Evolutionary conservation across 2,329 filamentous ascomycete genomes (phyloP), one percentile per base, ranked within the genome.

Genomic region (Aspergillus persii): DNA sequence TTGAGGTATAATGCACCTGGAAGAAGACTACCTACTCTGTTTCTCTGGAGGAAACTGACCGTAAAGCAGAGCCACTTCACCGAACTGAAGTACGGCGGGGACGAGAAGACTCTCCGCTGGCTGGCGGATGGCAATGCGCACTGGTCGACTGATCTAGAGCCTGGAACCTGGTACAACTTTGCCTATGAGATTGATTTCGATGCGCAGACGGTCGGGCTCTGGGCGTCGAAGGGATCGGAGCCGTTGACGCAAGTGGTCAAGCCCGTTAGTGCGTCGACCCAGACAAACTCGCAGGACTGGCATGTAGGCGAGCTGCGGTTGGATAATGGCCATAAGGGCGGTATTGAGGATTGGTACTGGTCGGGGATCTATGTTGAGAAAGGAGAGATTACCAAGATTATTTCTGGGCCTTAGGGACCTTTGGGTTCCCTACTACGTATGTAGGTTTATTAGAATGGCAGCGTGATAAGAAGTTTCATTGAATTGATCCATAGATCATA

Each of bases 111-210:
- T 64, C 79, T 91, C 63, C 83, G 85, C 66, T 91, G 88, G 86
- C 83, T 85, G 73, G 84, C 86, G 8, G 80, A 80, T 60, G 82
- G 86, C 15, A 76, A 81, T 65, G 83, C 81, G 53, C 77, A 89
- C 66, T 91, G 88, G 87, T 84, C 82, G 66, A 80, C 81, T 1
- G 79, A 83, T 61, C 86, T 88, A 72, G 80, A 80, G 55, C 79
- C 87, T 1, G 84, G 81, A 46, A 83, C 86, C 9, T 91, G 89
- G 89, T 88, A 91, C 73, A 92, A 92, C 71, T 81, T 90, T 67
- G 89, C 88, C 51, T 91, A 90, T 68, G 87, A 87, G 71, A 89
- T 90, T 61, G 84, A 91, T 77, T 92, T 91, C 68, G 75, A 74
- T 15, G 82, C 78, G 44, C 77, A 81, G 64, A 85, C 81, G 4